phyloP scores from a whole-genome alignment of 306 rosid species.

The Vachellia collinsii region DNA sequence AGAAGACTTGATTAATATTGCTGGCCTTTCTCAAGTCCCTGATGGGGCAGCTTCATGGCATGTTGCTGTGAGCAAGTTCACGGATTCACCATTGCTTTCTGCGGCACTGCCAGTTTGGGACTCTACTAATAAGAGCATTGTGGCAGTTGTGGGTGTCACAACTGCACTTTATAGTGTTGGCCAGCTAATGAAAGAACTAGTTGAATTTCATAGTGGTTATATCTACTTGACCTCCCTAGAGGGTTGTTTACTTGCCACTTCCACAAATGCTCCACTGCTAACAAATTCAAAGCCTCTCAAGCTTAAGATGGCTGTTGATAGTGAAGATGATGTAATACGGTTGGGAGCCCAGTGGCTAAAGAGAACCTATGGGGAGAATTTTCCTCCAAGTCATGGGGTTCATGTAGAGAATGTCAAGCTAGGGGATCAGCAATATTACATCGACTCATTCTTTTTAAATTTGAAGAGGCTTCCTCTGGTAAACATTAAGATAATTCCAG shows the following conservation, averaged over 20 bases:
- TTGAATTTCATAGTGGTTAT: constrained; percentile 88
- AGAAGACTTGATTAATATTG: constrained; percentile 81
- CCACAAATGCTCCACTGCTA: constrained; percentile 77
- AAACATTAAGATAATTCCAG: constrained; percentile 14
- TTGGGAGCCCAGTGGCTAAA: constrained; percentile 80
- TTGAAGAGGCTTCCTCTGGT: constrained; percentile 97
- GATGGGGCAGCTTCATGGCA: constrained; percentile 99
- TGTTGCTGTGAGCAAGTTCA: constrained; percentile 93
- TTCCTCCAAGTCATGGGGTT: constrained; percentile 75
- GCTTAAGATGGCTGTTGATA: constrained; percentile 87
- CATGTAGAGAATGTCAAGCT: constrained; percentile 87
- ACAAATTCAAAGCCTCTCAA: constrained; percentile 61
- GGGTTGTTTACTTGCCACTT: constrained; percentile 92
- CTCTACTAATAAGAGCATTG: constrained; percentile 75
- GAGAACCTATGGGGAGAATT: constrained; percentile 67
- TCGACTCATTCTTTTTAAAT: constrained; percentile 89
- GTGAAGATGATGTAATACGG: constrained; percentile 64
- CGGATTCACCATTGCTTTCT: constrained; percentile 91
- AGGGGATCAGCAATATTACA: constrained; percentile 72
- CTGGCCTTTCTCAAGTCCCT: constrained; percentile 87
- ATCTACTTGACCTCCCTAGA: constrained; percentile 91
- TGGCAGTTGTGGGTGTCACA: constrained; percentile 97
- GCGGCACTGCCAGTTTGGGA: constrained; percentile 97
- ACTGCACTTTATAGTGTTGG: constrained; percentile 95
- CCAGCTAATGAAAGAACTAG: constrained; percentile 92